These are phyloP conservation scores for Ophiocordyceps camponoti-saundersi DNA, from an alignment of 2,329 filamentous ascomycete genomes.

Conservation along the genomic window DNA sequence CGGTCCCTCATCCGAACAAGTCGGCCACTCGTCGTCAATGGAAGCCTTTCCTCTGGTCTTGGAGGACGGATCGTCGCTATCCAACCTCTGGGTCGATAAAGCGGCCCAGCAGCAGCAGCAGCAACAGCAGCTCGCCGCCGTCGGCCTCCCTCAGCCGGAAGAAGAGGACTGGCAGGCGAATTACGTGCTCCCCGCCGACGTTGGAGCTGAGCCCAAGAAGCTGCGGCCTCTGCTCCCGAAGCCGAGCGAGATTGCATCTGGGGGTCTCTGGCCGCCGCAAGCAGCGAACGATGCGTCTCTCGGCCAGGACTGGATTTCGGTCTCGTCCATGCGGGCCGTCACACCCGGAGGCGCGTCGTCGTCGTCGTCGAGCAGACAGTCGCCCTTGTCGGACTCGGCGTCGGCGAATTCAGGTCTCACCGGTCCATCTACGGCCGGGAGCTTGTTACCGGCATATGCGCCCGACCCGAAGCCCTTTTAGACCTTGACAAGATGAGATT, in stretches of 20 bases:
- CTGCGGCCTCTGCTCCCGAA: neutral
- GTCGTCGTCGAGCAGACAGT: constrained; percentile 4
- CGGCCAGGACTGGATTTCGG: constrained; percentile 3
- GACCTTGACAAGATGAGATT: neutral
- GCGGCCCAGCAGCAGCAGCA: neutral
- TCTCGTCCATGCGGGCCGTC: constrained; percentile 3
- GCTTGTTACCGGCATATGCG: neutral
- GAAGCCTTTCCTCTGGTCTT: neutral
- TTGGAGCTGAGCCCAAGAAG: constrained; percentile 3
- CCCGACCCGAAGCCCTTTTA: neutral
- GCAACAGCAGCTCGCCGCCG: neutral
- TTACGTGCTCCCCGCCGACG: constrained; percentile 3
- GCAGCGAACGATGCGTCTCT: neutral
- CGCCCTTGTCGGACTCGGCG: constrained; percentile 4
- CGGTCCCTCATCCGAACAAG: neutral
- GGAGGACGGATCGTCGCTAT: neutral
- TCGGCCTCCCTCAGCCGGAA: constrained; percentile 15
- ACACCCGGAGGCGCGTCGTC: constrained; percentile 1
- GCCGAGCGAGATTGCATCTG: neutral
- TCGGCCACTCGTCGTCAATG: neutral
- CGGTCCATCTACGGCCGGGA: constrained; percentile 2
- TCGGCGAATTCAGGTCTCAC: constrained; percentile 3
- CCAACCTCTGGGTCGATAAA: neutral
- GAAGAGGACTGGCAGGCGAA: constrained; percentile 1
- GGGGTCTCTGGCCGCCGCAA: constrained; percentile 2